A percentile compares a stretch with the other conserved stretches of the same genome.
Evolutionary conservation across 768 basidiomycete species (phyloP).

Genomic region (Leccinellum rugosiceps): DNA sequence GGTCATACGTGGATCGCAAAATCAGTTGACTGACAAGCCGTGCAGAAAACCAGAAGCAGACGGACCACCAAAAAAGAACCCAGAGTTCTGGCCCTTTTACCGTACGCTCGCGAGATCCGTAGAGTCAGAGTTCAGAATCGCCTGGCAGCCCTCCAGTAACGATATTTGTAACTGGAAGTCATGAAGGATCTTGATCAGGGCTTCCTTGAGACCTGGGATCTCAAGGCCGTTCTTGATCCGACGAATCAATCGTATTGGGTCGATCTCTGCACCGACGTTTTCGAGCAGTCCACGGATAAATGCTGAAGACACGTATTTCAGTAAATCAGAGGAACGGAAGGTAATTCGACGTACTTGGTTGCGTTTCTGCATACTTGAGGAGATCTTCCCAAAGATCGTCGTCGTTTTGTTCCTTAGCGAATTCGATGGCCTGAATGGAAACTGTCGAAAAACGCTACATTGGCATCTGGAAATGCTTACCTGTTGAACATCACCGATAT

Average conservation of each 20-base stretch:
- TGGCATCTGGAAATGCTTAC: conserved; percentile 39
- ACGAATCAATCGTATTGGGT: conserved; percentile 89
- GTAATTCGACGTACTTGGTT: conserved; percentile 59
- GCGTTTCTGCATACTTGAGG: conserved; percentile 88
- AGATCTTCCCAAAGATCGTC: conserved; percentile 98
- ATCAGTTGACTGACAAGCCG: neutral
- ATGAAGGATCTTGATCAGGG: conserved; percentile 94
- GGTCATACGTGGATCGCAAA: neutral
- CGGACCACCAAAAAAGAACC: conserved; percentile 75
- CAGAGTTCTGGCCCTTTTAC: conserved; percentile 73
- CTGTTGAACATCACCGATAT: conserved; percentile 87
- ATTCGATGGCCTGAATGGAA: conserved; percentile 80
- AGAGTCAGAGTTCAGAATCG: conserved; percentile 82
- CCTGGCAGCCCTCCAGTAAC: conserved; percentile 87
- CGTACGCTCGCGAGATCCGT: conserved; percentile 64
- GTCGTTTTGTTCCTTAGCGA: conserved; percentile 95
- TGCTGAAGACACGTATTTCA: conserved; percentile 38
- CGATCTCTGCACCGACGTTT: conserved; percentile 94
- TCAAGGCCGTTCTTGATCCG: conserved; percentile 95
- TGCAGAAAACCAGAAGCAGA: conserved; percentile 3
- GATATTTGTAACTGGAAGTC: conserved; percentile 95
- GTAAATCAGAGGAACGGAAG: neutral
- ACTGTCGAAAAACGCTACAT: neutral
- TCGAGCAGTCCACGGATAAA: conserved; percentile 95
- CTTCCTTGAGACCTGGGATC: conserved; percentile 91